These are phyloP conservation scores for Eutrema salsugineum DNA, from an alignment of 441 rosid species.

Conservation along the genomic window DNA sequence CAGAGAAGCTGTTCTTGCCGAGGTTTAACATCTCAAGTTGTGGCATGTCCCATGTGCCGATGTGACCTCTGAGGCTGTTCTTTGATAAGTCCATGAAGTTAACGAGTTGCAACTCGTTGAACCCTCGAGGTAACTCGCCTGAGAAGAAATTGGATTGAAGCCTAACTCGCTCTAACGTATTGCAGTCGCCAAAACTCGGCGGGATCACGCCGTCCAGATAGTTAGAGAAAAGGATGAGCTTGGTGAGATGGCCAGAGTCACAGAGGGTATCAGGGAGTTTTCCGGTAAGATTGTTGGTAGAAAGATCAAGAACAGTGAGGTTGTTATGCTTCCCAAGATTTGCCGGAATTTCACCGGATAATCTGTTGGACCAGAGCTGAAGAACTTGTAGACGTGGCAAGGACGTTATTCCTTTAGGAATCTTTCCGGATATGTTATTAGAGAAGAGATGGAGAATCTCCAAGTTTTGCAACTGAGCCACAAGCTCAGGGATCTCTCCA, in stretches of 20 bases:
- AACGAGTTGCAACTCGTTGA: constrained; percentile 55
- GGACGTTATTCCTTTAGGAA: constrained; percentile 53
- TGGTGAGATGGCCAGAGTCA: constrained; percentile 59
- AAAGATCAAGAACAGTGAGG: constrained; percentile 76
- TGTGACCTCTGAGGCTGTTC: constrained; percentile 56
- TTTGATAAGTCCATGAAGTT: constrained; percentile 79
- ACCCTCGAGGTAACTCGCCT: constrained; percentile 49
- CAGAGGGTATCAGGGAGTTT: constrained; percentile 61
- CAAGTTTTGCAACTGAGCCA: constrained; percentile 51
- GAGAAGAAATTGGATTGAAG: constrained; percentile 65
- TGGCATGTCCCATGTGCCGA: constrained; percentile 65
- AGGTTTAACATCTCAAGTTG: constrained; percentile 76
- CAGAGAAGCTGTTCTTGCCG: constrained; percentile 51
- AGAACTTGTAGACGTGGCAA: constrained; percentile 78
- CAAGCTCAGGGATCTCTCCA: constrained; percentile 65
- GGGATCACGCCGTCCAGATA: constrained; percentile 60
- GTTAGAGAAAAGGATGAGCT: constrained; percentile 85
- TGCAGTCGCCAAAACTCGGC: constrained; percentile 45
- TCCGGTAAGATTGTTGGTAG: constrained; percentile 75
- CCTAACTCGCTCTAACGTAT: constrained; percentile 63
- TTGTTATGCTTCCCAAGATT: constrained; percentile 60
- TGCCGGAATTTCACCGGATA: constrained; percentile 62
- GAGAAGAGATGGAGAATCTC: constrained; percentile 88
- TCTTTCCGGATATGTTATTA: constrained; percentile 61
- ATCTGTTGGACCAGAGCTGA: constrained; percentile 79